These are phyloP conservation scores for Talaromyces sp. DNA, from an alignment of 2,329 filamentous ascomycete genomes.

Conservation along the genomic window DNA sequence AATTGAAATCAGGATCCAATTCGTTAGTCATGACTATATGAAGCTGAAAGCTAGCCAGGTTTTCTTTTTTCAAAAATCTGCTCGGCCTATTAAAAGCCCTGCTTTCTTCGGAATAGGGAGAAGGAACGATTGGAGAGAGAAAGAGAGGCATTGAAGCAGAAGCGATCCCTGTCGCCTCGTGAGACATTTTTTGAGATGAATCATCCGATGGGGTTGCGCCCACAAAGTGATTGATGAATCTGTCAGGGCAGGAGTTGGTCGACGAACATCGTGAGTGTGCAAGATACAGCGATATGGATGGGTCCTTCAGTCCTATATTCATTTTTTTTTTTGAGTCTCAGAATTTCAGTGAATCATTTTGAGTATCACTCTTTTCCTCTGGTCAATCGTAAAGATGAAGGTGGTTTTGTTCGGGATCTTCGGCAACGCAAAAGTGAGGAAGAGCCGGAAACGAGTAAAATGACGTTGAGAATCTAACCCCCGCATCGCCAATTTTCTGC, in stretches of 20 bases:
- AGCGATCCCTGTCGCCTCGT: neutral
- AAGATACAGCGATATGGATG: neutral
- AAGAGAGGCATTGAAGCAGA: neutral
- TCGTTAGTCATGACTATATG: neutral
- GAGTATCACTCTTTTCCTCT: neutral
- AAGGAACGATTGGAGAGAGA: neutral
- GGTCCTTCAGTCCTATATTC: neutral
- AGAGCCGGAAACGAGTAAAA: neutral
- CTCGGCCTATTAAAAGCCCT: neutral
- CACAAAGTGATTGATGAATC: neutral
- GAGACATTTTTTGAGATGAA: neutral
- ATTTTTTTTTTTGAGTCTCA: neutral
- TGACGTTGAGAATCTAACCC: neutral
- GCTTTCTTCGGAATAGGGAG: neutral
- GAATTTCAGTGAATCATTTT: neutral
- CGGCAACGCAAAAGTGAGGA: neutral
- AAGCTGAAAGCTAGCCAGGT: neutral
- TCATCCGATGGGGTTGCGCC: neutral
- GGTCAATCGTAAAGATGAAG: neutral
- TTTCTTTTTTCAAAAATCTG: neutral
- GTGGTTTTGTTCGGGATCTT: neutral
- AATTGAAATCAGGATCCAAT: neutral
- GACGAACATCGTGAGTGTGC: neutral
- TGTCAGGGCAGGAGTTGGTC: neutral
- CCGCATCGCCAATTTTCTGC: neutral